phyloP scores from a whole-genome alignment of 768 basidiomycete genomes.

The Rhodotorula paludigena region DNA sequence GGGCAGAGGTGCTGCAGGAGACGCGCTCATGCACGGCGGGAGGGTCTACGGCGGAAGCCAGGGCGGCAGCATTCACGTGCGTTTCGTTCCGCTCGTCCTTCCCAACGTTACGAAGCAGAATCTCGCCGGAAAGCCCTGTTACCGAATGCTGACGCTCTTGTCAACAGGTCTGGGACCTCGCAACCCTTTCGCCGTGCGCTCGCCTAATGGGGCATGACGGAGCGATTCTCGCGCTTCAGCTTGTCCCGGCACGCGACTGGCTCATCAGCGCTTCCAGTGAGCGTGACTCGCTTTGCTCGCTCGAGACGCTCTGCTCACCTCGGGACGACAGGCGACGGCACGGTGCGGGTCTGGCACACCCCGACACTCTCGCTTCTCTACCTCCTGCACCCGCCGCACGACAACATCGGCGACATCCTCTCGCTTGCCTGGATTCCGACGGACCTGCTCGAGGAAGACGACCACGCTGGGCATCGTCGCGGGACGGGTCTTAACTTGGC shows the following conservation, averaged over 20 bases:
- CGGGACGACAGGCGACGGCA: constrained; percentile 43
- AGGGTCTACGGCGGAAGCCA: constrained; percentile 30
- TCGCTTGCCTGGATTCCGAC: constrained; percentile 46
- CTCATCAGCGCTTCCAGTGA: constrained; percentile 49
- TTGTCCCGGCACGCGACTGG: constrained; percentile 47
- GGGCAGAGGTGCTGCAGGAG: neutral
- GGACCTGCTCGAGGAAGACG: constrained; percentile 1
- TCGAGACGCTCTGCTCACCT: neutral
- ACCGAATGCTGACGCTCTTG: neutral
- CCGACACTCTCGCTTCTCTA: constrained; percentile 46
- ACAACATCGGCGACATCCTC: constrained; percentile 50
- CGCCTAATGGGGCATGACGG: constrained; percentile 47
- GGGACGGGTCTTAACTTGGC: no score
- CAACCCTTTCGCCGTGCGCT: constrained; percentile 42
- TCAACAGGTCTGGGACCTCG: constrained; percentile 46
- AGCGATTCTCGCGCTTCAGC: constrained; percentile 46
- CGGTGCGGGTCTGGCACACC: constrained; percentile 48
- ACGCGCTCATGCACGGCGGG: neutral
- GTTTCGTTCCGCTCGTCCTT: neutral
- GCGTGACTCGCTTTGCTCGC: neutral
- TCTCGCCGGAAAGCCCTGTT: no score
- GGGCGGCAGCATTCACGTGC: constrained; percentile 26
- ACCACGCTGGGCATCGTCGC: neutral
- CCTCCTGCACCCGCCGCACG: constrained; percentile 48
- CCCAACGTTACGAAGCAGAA: neutral